These are phyloP conservation scores for Vanrija sp. DNA, from an alignment of 1,284 basidiomycete genomes.

Conservation along the genomic window DNA sequence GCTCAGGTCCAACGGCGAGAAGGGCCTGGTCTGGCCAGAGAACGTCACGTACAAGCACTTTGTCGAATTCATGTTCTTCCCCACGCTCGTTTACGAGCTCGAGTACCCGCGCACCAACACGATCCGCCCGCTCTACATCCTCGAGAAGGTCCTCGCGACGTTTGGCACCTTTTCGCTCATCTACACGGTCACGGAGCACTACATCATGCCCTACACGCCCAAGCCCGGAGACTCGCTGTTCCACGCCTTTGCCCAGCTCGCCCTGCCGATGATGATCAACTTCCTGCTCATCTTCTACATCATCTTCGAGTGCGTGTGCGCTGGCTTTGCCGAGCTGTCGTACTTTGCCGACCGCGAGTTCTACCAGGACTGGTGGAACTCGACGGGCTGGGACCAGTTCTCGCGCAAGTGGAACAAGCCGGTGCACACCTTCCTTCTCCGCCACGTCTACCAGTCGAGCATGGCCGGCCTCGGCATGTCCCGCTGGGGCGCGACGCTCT, in stretches of 20 bases:
- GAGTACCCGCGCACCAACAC: conserved; percentile 87
- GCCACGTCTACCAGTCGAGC: conserved; percentile 88
- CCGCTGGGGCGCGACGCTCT: conserved; percentile 72
- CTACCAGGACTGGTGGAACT: conserved; percentile 99
- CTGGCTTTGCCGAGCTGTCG: conserved; percentile 87
- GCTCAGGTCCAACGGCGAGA: conserved; percentile 63
- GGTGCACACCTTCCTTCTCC: conserved; percentile 71
- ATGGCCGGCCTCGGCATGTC: conserved; percentile 74
- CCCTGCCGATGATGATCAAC: conserved; percentile 83
- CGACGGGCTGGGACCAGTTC: conserved; percentile 93
- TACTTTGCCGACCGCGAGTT: conserved; percentile 94
- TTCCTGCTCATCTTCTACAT: conserved; percentile 51
- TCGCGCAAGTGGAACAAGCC: conserved; percentile 91
- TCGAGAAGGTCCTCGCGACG: conserved; percentile 92
- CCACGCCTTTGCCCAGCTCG: conserved; percentile 75
- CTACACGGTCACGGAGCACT: conserved; percentile 84
- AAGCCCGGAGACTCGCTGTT: conserved; percentile 65
- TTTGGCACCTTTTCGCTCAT: conserved; percentile 93
- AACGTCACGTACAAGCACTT: conserved; percentile 85
- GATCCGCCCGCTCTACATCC: conserved; percentile 86
- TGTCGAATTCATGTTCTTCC: conserved; percentile 80
- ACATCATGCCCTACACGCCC: conserved; percentile 78
- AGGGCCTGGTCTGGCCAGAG: conserved; percentile 69
- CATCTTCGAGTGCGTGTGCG: conserved; percentile 82
- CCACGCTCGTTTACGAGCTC: conserved; percentile 91